Evolutionary conservation across 2,329 filamentous ascomycete genomes (phyloP).

Genomic region (Sporothrix brasiliensis): DNA sequence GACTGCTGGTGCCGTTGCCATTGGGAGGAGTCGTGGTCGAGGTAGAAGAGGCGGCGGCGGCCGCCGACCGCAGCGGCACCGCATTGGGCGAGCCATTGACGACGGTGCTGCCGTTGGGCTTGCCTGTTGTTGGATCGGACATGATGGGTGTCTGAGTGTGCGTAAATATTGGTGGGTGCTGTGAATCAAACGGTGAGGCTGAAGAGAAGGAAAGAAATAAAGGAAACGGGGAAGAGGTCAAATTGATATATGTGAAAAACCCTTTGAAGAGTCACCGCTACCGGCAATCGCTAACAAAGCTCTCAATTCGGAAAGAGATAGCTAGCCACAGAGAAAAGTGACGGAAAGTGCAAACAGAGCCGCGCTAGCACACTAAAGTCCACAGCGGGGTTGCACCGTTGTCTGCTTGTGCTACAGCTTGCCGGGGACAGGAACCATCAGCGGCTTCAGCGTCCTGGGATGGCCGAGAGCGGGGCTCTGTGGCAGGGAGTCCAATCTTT

Average conservation of each 20-base stretch:
- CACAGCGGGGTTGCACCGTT: slow-evolving; percentile 16
- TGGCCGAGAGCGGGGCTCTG: slow-evolving; percentile 28
- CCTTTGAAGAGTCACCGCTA: slow-evolving; percentile 19
- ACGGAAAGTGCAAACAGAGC: not conserved
- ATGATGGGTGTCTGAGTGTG: slow-evolving; percentile 24
- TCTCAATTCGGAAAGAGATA: slow-evolving; percentile 10
- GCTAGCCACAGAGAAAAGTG: slow-evolving; percentile 9
- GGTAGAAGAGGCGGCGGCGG: not conserved
- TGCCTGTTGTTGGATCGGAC: slow-evolving; percentile 19
- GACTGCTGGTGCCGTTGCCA: not conserved
- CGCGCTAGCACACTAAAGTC: slow-evolving; percentile 18
- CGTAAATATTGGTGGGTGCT: not conserved
- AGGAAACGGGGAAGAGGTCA: not conserved
- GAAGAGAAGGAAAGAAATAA: not conserved
- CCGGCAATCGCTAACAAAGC: not conserved
- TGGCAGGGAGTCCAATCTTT: no score
- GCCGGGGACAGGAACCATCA: not conserved
- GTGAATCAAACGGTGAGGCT: no score
- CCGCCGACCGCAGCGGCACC: slow-evolving; percentile 2
- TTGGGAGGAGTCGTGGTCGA: not conserved
- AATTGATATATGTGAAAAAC: not conserved
- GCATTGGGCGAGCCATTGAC: slow-evolving; percentile 32
- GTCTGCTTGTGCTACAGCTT: not conserved
- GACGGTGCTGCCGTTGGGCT: slow-evolving; percentile 3
- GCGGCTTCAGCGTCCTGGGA: slow-evolving; percentile 21